Evolutionary conservation across 116 monocot species (phyloP).

Genomic region (Papilionanthe hybrid): DNA sequence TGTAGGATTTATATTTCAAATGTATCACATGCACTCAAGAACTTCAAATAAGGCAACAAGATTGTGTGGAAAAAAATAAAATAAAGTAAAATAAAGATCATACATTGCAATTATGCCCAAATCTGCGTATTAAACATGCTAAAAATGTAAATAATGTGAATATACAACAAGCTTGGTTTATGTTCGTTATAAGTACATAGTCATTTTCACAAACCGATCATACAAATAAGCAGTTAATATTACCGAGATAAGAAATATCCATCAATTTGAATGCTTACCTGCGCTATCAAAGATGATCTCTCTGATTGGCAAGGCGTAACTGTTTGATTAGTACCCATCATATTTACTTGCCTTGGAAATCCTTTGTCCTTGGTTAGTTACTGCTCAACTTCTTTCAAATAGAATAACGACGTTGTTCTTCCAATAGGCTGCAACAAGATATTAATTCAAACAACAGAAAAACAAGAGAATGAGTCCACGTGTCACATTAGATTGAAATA

Average conservation of each 20-base stretch:
- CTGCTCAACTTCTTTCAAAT: neutral
- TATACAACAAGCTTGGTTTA: no score
- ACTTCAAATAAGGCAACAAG: neutral
- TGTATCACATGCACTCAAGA: neutral
- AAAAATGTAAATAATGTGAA: neutral
- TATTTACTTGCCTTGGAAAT: constrained; percentile 11
- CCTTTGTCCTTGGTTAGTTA: neutral
- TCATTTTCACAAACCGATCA: no score
- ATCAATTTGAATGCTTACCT: neutral
- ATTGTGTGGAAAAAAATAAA: no score
- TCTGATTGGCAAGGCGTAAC: neutral
- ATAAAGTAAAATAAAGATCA: neutral
- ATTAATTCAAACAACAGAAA: neutral
- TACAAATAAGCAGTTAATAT: no score
- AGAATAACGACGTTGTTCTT: neutral
- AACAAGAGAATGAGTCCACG: neutral
- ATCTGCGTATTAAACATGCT: neutral
- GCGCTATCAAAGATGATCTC: neutral
- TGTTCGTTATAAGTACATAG: no score
- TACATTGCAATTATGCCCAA: neutral
- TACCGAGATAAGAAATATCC: neutral
- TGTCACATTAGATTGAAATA: constrained; percentile 15
- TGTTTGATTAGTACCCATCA: constrained; percentile 33
- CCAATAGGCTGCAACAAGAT: neutral
- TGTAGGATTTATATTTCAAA: neutral